Evolutionary conservation across 2,329 filamentous ascomycete genomes (phyloP), one percentile per base, ranked within the genome.

Genomic region (Trichoderma oligosporum): DNA sequence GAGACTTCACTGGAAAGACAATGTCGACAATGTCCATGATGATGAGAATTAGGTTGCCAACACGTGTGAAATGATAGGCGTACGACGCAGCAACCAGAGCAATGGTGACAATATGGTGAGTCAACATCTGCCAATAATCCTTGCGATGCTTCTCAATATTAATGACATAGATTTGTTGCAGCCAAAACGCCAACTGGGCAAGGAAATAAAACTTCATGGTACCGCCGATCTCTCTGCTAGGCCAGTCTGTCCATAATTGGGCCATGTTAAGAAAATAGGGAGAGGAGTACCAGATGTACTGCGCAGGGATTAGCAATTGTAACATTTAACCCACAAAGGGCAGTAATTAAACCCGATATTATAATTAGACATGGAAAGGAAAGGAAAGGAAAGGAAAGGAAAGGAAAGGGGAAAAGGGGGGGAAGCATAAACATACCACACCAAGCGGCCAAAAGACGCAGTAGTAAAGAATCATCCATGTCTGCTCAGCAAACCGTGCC

Each of bases 1-100:
- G 2, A 39, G 7, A 25, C 38, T 86, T 70, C 77, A 96, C 90
- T 46, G 93, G 88, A 45, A 99, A 80, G 60, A 96, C 80, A 52
- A 96, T 80, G 68, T 99, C 94, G 39, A 95, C 89, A 53, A 95
- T 80, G 68, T 99, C 94, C 91, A 97, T 97, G 62, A 96, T 80
- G 54, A 91, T 87, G 49, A 99, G 77, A 60, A 97, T 91, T 49
- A 96, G 80, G 67, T 93, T 94, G 59, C 91, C 93, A 22, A 97
- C 90, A 47, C 89, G 87, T 57, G 88, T 95, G 68, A 90, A 86
- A 68, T 93, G 87, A 72, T 95, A 96, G 63, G 85, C 83, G 71
- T 97, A 97, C 61, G 89, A 93, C 25, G 85, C 82, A 56, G 85
- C 85, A 61, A 99, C 85, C 35, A 99, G 83, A 4, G 79, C 76